A percentile compares a stretch with the other conserved stretches of the same genome.
Conservation (phyloP, 73 alveolate genomes). For the Paramecium primaurelia region DNA sequence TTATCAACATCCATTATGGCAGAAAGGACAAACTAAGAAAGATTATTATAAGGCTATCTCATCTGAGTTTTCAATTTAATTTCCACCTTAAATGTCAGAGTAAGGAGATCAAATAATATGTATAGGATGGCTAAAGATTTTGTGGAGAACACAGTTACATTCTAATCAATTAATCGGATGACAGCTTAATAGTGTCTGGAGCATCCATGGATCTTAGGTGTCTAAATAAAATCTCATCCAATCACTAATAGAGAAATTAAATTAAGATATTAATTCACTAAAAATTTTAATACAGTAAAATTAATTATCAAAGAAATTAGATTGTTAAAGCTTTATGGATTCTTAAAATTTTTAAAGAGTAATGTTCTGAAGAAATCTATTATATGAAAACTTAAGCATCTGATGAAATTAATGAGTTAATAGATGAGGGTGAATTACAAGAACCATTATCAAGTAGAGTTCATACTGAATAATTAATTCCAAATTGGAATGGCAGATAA, state of each 20-base stretch:
- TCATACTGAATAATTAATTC: not conserved
- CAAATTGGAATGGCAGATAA: not conserved
- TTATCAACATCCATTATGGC: not conserved
- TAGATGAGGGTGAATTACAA: not conserved
- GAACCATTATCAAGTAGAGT: not conserved
- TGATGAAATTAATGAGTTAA: not conserved
- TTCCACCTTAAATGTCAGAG: not conserved
- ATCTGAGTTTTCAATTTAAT: not conserved
- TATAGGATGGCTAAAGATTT: slow-evolving; percentile 6
- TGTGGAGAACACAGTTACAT: not conserved
- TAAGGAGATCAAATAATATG: not conserved
- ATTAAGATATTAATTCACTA: not conserved
- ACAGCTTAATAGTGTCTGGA: not conserved
- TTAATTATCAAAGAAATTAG: not conserved
- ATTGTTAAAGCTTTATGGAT: not conserved
- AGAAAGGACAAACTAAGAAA: not conserved
- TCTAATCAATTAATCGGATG: not conserved
- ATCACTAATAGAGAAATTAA: not conserved
- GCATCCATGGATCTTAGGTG: slow-evolving; percentile 8
- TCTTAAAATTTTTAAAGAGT: not conserved
- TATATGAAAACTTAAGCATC: not conserved
- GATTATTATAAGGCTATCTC: not conserved
- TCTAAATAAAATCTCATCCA: not conserved
- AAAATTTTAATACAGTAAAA: not conserved
- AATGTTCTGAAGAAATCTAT: not conserved